Evolutionary conservation across 2,329 filamentous ascomycete species (phyloP), one percentile per base, ranked within the genome.

Genomic region (Teratosphaeria epicoccoides): DNA sequence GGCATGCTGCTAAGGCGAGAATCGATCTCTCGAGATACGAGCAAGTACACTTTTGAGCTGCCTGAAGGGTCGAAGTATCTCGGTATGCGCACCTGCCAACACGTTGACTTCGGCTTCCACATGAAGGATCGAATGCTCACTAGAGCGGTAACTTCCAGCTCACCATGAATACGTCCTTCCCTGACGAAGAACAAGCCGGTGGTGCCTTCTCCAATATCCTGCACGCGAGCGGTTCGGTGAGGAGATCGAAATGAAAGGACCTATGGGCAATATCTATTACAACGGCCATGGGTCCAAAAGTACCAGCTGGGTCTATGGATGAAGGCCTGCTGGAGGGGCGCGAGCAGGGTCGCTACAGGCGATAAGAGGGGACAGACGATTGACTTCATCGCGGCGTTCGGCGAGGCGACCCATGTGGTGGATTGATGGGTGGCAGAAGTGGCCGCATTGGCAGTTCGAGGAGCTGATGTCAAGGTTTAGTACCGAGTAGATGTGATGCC

Each of bases 161-260:
- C 2, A 70, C 71, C 0, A 68, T 77, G 33, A 78, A 79, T 56
- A 78, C 75, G 0, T 79, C 79, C 58, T 76, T 74, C 51, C 75
- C 76, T 0, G 69, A 65, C 33, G 55, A 65, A 0, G 63, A 65
- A 2, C 73, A 77, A 55, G 76, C 76, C 1, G 76, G 76, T 12
- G 76, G 76, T n/a, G 75, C 76, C 9, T 70, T 80, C 64, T 73
- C 68, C 43, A 78, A 77, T 52, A 73, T 79, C 48, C 70, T 79
- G 2, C 73, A 78, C 60, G 74, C 68, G 57, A 70, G 50, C 70
- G 70, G 0, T 57, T 73, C 1, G 71, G 73, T 17, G 72, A 76
- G 56, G 69, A 75, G 51, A 65, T 78, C 25, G 76, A 80, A 55
- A 69, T 79, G 26, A 72, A 72, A 12, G 76, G 77, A 0, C 76